These are phyloP conservation scores for Boechera stricta DNA, from an alignment of 345 rosid species.

Conservation along the genomic window DNA sequence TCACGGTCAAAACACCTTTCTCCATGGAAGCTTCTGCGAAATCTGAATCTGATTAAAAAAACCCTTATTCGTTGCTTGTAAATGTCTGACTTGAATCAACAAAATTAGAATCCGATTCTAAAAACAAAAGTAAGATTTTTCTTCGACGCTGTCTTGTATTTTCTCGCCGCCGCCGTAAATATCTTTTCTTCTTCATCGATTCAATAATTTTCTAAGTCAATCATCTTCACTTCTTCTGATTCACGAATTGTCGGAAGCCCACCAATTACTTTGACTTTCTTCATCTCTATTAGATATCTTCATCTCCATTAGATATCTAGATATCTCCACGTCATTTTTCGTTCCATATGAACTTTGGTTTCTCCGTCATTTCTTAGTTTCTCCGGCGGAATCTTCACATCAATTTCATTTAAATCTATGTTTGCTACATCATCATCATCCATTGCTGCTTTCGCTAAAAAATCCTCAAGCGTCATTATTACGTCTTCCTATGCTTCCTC, in stretches of 20 bases:
- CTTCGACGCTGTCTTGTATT: too few relatives aligned
- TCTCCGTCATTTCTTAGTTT: constrained; percentile 57
- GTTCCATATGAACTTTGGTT: too few relatives aligned
- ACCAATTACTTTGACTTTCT: too few relatives aligned
- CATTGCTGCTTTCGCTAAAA: constrained; percentile 73
- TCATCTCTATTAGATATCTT: too few relatives aligned
- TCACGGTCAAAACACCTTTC: neutral
- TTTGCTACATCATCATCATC: constrained; percentile 24
- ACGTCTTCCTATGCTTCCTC: constrained; percentile 60
- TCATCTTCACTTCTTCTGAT: too few relatives aligned
- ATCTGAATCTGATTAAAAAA: constrained; percentile 60
- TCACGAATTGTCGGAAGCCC: too few relatives aligned
- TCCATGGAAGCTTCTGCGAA: constrained; percentile 45
- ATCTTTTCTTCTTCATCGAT: too few relatives aligned
- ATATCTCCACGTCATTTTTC: too few relatives aligned
- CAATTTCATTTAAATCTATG: constrained; percentile 39
- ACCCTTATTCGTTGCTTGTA: constrained; percentile 53
- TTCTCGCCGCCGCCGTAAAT: too few relatives aligned
- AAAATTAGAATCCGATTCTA: constrained; percentile 56
- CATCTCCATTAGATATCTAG: too few relatives aligned
- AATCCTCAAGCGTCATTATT: constrained; percentile 80
- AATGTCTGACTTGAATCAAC: constrained; percentile 60
- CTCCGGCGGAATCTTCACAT: constrained; percentile 49
- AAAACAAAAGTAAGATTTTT: constrained; percentile 43
- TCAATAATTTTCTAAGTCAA: too few relatives aligned